Percentiles rank a stretch among this genome's conserved stretches.
These are phyloP conservation scores for Aspergillus incahuasiensis DNA, from an alignment of 495 filamentous ascomycete genomes.

Conservation along the genomic window DNA sequence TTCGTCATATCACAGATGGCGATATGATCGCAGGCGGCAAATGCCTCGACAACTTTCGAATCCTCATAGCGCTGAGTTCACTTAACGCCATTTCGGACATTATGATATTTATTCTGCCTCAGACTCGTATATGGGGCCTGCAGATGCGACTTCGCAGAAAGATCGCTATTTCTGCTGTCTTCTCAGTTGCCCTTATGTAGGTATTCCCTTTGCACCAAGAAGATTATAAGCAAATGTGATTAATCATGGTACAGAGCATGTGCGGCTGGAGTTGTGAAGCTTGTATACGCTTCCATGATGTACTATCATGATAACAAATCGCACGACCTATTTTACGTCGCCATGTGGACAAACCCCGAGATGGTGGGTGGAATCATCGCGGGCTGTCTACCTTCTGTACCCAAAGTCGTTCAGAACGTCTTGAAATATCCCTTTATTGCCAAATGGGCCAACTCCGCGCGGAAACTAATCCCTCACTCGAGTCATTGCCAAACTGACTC, in stretches of 20 bases:
- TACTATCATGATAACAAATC: not conserved
- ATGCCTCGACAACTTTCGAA: not conserved
- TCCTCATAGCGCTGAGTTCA: not conserved
- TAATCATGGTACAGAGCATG: not conserved
- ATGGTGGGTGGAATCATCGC: not conserved
- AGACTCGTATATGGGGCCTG: conserved; percentile 1
- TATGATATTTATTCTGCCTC: not conserved
- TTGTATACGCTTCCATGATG: not conserved
- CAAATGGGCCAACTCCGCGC: not conserved
- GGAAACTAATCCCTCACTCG: not conserved
- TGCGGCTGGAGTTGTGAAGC: not conserved
- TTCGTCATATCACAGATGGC: not conserved
- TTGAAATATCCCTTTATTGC: not conserved
- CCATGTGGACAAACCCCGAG: not conserved
- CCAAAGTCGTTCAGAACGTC: not conserved
- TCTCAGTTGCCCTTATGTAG: not conserved
- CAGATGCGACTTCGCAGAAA: not conserved
- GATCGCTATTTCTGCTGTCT: not conserved
- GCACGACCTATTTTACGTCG: not conserved
- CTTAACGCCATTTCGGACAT: not conserved
- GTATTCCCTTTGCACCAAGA: not conserved
- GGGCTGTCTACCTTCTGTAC: not conserved
- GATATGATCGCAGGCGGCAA: not conserved
- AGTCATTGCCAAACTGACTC: too few relatives aligned
- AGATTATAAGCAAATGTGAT: too few relatives aligned